Evolutionary conservation across 2,329 filamentous ascomycete genomes (phyloP).

Genomic region (Hirsutella rhossiliensis): DNA sequence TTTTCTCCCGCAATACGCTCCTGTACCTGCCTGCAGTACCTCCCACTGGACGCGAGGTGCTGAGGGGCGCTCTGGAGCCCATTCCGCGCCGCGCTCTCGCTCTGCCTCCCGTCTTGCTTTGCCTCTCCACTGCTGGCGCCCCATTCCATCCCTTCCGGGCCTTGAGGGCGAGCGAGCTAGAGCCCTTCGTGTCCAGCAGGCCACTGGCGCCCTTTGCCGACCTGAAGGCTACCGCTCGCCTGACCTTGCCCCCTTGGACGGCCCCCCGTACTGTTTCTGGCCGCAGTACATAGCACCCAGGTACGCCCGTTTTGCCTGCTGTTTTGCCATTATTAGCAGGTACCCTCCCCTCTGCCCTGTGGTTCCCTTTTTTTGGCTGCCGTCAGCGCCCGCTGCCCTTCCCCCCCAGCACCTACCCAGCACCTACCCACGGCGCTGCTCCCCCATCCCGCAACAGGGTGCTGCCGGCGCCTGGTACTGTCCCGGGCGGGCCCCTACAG

Average conservation of each 20-base stretch:
- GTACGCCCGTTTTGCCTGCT: not conserved
- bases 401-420: constrained; percentile 15
- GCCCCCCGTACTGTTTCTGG: not conserved
- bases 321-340: constrained; percentile 1
- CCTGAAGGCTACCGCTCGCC: not conserved
- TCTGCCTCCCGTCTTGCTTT: not conserved
- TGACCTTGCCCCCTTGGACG: not conserved
- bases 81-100: not conserved
- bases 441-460: too few relatives aligned
- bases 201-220: not conserved
- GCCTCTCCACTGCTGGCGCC: constrained; percentile 1
- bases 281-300: not conserved
- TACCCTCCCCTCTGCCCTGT: constrained; percentile 1
- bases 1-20: constrained; percentile 14
- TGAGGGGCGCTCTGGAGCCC: not conserved
- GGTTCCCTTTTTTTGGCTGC: not conserved
- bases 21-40: not conserved
- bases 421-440: constrained; percentile 8
- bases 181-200: not conserved
- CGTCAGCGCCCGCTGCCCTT: constrained; percentile 7
- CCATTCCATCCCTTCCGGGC: not conserved
- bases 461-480: too few relatives aligned
- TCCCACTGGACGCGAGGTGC: not conserved
- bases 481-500: too few relatives aligned
- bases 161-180: not conserved